Base-by-base conservation (phyloP, 352 stramenopile species). In the Hyaloperonospora arabidopsidis region DNA sequence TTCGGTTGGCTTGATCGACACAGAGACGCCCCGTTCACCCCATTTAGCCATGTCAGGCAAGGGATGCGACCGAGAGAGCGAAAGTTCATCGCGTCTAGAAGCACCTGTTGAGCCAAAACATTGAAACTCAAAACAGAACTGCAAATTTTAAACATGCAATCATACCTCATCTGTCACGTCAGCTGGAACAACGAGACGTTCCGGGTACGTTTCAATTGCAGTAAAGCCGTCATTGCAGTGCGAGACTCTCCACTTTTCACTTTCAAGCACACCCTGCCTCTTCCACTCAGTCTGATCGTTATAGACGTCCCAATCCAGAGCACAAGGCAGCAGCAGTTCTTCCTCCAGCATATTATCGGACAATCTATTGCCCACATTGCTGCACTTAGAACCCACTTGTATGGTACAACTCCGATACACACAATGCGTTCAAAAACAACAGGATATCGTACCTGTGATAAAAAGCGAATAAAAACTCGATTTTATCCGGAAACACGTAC, bases 151-250 rank as follows among this genome's bases (percentile, higher is more conserved):
- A 22, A 18, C 11, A 43, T 40, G 29, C 10, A 44, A 25, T 22
- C 18, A 1, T 68, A 88, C 83, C 41, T 82, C 84, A 53, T 98
- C 95, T 19, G 90, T 74, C 17, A 98, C 78, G 13, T 69, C 79
- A 3, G 79, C 52, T 5, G 96, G 96, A 17, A 97, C 94, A n/a
- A 97, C 81, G 32, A 99, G 61, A 5, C 96, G 75, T 17, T 86
- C 82, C 0, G 96, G 95, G 65, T 99, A 99, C 22, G 89, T 96
- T 21, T 90, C 72, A 54, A 94, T 97, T 47, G 94, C 60, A 1
- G 55, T 49, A 54, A 95, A 97, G 52, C 68, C 74, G 32, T 80
- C 60, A 49, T 93, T 93, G 29, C 83, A 61, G 48, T 53, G 65
- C 0, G 76, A 73, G 15, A 88, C 61, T 28, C 82, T 65, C 82